phyloP scores from a whole-genome alignment of 2,329 filamentous ascomycete species.

The Coleophoma cylindrospora region DNA sequence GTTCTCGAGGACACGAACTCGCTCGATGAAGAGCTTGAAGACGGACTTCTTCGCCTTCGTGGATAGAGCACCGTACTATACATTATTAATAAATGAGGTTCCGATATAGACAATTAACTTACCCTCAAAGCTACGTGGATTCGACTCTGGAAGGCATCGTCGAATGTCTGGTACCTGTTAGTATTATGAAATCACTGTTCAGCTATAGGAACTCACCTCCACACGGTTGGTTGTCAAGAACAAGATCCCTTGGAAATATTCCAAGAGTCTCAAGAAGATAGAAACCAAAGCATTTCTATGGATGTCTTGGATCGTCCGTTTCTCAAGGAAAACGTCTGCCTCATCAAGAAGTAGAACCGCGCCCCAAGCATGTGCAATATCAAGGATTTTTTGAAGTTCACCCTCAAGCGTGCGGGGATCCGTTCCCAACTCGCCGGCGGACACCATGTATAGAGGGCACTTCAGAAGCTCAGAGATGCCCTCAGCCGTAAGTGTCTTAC shows the following conservation, averaged over 20 bases:
- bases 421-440: slow-evolving; percentile 76
- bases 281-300: slow-evolving; percentile 81
- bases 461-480: slow-evolving; percentile 79
- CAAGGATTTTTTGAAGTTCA: slow-evolving; percentile 78
- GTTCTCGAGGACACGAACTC: slow-evolving; percentile 61
- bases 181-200: background rate
- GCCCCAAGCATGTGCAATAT: slow-evolving; percentile 82
- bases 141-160: slow-evolving; percentile 83
- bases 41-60: slow-evolving; percentile 70
- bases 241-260: slow-evolving; percentile 89
- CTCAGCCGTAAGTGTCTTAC: slow-evolving; percentile 85
- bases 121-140: slow-evolving; percentile 75
- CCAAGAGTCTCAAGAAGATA: slow-evolving; percentile 79
- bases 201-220: slow-evolving; percentile 37
- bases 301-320: slow-evolving; percentile 76
- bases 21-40: slow-evolving; percentile 79
- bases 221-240: slow-evolving; percentile 89
- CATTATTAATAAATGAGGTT: background rate
- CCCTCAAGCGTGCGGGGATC: slow-evolving; percentile 68
- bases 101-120: background rate
- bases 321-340: slow-evolving; percentile 79
- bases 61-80: slow-evolving; percentile 65
- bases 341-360: slow-evolving; percentile 83
- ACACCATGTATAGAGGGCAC: slow-evolving; percentile 79
- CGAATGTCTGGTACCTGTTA: slow-evolving; percentile 57